phyloP scores from a whole-genome alignment of 208 protist genomes.

The Leishmania mexicana region DNA sequence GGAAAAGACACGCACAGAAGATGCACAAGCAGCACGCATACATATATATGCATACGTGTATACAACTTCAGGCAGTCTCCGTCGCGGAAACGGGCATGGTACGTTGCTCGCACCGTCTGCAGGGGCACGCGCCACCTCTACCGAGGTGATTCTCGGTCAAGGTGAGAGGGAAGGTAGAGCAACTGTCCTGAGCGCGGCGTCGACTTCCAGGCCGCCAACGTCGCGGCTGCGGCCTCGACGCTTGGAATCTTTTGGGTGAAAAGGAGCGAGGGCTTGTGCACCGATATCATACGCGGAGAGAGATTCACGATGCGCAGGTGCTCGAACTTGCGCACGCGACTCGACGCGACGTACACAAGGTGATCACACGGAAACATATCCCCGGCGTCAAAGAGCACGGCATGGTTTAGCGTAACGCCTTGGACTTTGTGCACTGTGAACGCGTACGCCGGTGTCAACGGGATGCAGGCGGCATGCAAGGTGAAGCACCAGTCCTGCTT shows the following conservation, averaged over 20 bases:
- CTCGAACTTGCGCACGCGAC: slow-evolving; percentile 73
- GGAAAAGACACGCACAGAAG: background rate
- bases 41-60: background rate
- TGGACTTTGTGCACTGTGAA: slow-evolving; percentile 93
- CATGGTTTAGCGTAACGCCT: slow-evolving; percentile 75
- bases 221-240: slow-evolving; percentile 20
- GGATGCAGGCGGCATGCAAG: slow-evolving; percentile 56
- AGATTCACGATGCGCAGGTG: slow-evolving; percentile 82
- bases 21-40: background rate
- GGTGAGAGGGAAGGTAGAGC: slow-evolving; percentile 10
- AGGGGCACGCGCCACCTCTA: background rate
- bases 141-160: background rate
- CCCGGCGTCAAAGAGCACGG: slow-evolving; percentile 75
- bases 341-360: slow-evolving; percentile 88
- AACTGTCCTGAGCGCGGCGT: background rate
- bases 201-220: slow-evolving; percentile 39
- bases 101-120: background rate
- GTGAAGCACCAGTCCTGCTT: slow-evolving; percentile 42
- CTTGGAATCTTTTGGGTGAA: slow-evolving; percentile 50
- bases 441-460: slow-evolving; percentile 84
- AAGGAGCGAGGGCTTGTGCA: slow-evolving; percentile 60
- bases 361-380: slow-evolving; percentile 85
- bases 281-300: slow-evolving; percentile 66
- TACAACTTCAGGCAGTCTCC: background rate
- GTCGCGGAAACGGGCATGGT: background rate